Percentiles rank a stretch among this genome's conserved stretches.
Evolutionary conservation across 495 filamentous ascomycete species (phyloP).

Genomic region (Penicillium subrubescens): DNA sequence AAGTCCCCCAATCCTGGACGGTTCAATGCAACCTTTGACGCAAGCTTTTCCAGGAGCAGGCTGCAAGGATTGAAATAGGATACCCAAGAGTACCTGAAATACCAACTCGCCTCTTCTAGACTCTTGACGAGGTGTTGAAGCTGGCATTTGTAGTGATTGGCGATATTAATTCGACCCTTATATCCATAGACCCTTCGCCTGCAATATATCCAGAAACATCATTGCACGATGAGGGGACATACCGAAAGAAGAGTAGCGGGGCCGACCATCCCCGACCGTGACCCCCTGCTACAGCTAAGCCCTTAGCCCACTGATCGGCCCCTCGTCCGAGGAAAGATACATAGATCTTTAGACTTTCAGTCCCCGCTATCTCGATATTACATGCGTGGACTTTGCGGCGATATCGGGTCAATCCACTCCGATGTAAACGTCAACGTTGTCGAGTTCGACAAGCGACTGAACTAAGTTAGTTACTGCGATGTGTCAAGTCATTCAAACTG

Average conservation of each 20-base stretch:
- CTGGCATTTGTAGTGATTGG: not conserved
- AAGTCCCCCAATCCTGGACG: not conserved
- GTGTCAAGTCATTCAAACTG: not conserved
- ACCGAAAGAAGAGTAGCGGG: not conserved
- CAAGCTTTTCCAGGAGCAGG: not conserved
- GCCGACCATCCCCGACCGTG: not conserved
- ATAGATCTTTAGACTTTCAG: not conserved
- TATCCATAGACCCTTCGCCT: not conserved
- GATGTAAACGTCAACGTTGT: not conserved
- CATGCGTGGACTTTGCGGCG: constrained; percentile 16
- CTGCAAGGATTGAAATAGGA: not conserved
- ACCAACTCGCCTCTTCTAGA: not conserved
- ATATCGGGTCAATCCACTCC: constrained; percentile 5
- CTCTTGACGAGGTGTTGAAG: not conserved
- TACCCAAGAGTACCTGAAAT: not conserved
- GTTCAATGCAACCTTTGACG: constrained; percentile 2
- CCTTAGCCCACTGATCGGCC: constrained; percentile 11
- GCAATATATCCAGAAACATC: not conserved
- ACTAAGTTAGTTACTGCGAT: not conserved
- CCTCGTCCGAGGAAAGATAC: not conserved
- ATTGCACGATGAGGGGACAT: not conserved
- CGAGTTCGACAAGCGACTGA: not conserved
- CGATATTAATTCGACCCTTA: not conserved
- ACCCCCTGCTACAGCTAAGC: not conserved
- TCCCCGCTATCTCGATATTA: constrained; percentile 11